Evolutionary conservation across 192 early-diverging fungal genomes (phyloP).

Genomic region (Entophlyctis helioformis): DNA sequence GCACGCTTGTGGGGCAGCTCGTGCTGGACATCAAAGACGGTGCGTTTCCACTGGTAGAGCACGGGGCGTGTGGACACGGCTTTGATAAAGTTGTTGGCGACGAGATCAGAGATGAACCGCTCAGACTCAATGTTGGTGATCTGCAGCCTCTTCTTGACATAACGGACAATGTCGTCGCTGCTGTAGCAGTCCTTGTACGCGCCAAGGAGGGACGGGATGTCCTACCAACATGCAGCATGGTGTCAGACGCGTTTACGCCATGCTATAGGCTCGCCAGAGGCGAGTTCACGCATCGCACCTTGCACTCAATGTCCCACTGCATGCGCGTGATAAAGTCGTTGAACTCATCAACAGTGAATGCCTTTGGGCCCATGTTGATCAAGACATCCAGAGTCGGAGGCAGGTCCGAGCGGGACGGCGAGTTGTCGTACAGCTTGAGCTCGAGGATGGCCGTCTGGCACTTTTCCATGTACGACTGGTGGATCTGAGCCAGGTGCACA

Average conservation of each 20-base stretch:
- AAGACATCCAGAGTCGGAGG: constrained; percentile 14
- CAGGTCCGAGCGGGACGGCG: not conserved
- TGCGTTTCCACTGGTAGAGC: constrained; percentile 30
- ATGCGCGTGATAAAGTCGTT: constrained; percentile 21
- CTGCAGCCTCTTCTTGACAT: constrained; percentile 7
- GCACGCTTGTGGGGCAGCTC: constrained; percentile 11
- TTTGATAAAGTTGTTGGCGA: constrained; percentile 13
- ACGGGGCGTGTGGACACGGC: constrained; percentile 3
- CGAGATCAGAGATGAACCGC: constrained; percentile 15
- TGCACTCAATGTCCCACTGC: constrained; percentile 16
- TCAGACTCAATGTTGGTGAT: constrained; percentile 5
- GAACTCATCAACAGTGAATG: constrained; percentile 25
- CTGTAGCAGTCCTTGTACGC: constrained; percentile 22
- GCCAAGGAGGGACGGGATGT: constrained; percentile 24
- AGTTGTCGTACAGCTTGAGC: constrained; percentile 4
- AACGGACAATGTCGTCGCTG: constrained; percentile 10
- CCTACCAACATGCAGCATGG: constrained; percentile 4
- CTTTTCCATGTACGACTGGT: constrained; percentile 9
- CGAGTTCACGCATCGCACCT: too few relatives aligned
- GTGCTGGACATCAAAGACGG: too few relatives aligned
- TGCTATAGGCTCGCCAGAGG: too few relatives aligned
- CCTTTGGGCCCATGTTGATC: constrained; percentile 10
- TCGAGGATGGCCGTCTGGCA: constrained; percentile 10
- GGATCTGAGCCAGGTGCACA: constrained; percentile 6
- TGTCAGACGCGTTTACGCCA: too few relatives aligned